Evolutionary conservation across 495 filamentous ascomycete genomes (phyloP).

Genomic region (Pseudomonodictys pantanalensis): DNA sequence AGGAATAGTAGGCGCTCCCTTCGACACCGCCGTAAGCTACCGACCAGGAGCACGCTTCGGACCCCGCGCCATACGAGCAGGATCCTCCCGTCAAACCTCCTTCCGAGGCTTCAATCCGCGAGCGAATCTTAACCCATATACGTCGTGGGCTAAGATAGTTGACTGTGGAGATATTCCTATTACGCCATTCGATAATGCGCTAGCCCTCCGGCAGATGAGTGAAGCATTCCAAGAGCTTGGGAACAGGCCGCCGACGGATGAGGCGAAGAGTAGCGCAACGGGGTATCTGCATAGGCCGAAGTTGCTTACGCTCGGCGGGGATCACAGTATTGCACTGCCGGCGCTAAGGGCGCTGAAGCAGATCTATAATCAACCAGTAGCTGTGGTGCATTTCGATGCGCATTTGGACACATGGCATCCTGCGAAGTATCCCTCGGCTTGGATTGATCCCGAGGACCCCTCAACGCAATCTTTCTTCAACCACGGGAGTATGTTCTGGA

Average conservation of each 20-base stretch:
- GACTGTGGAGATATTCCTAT: constrained; percentile 86
- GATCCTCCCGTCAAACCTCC: constrained; percentile 37
- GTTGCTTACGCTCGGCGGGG: constrained; percentile 76
- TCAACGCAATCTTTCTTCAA: constrained; percentile 70
- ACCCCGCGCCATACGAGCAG: constrained; percentile 76
- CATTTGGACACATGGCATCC: constrained; percentile 78
- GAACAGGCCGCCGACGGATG: constrained; percentile 45
- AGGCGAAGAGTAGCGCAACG: constrained; percentile 36
- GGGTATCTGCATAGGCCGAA: constrained; percentile 52
- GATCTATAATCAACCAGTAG: constrained; percentile 66
- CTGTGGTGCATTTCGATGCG: constrained; percentile 82
- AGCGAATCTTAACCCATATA: constrained; percentile 73
- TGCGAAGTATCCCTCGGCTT: constrained; percentile 69
- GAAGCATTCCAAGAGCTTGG: constrained; percentile 68
- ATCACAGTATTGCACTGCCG: constrained; percentile 75
- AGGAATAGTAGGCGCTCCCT: constrained; percentile 76
- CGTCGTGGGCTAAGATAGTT: constrained; percentile 67
- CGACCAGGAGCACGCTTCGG: constrained; percentile 79
- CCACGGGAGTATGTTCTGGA: constrained; percentile 84
- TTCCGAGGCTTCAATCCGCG: constrained; percentile 76
- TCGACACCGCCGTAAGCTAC: constrained; percentile 80
- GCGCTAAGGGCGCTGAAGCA: constrained; percentile 69
- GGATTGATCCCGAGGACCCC: constrained; percentile 49
- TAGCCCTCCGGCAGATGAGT: constrained; percentile 75
- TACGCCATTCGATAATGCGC: constrained; percentile 71